Conservation (phyloP, 1,139 yeast genomes). For the Saccharomyces hybrid region DNA sequence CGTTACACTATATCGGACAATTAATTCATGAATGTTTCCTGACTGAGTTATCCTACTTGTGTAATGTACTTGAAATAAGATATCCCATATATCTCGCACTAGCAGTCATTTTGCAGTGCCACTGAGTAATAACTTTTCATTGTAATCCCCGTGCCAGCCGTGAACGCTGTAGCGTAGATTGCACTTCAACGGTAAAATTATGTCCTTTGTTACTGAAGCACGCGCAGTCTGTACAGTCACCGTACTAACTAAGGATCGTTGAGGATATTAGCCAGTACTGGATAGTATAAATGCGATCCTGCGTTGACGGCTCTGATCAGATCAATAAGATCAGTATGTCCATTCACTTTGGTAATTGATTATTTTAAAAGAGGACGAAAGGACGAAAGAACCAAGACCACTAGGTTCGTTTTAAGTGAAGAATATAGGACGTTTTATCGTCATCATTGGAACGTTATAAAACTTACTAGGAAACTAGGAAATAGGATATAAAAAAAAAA, state of each 20-base stretch:
- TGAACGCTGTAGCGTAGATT: background rate
- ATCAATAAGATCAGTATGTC: background rate
- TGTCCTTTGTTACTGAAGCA: background rate
- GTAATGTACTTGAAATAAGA: too few species aligned
- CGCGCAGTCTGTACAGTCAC: background rate
- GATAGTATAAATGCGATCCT: background rate
- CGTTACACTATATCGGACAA: slow-evolving; percentile 7
- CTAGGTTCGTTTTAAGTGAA: background rate
- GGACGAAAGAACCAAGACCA: background rate
- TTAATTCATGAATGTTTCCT: too few species aligned
- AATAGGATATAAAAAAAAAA: background rate
- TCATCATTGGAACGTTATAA: background rate
- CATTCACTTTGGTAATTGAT: background rate
- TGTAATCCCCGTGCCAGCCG: background rate
- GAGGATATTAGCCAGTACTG: background rate
- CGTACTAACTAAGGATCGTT: background rate
- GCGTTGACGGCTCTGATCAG: background rate
- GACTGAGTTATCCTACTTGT: too few species aligned
- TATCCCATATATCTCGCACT: too few species aligned
- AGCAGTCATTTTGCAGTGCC: too few species aligned
- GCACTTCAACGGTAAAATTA: background rate
- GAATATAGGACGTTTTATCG: background rate
- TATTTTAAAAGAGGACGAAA: background rate
- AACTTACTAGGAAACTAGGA: too few species aligned
- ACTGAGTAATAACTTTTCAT: background rate